A percentile compares a stretch with the other conserved stretches of the same genome.
Evolutionary conservation across 768 basidiomycete species (phyloP).

Genomic region (Tephrocybe sp.): DNA sequence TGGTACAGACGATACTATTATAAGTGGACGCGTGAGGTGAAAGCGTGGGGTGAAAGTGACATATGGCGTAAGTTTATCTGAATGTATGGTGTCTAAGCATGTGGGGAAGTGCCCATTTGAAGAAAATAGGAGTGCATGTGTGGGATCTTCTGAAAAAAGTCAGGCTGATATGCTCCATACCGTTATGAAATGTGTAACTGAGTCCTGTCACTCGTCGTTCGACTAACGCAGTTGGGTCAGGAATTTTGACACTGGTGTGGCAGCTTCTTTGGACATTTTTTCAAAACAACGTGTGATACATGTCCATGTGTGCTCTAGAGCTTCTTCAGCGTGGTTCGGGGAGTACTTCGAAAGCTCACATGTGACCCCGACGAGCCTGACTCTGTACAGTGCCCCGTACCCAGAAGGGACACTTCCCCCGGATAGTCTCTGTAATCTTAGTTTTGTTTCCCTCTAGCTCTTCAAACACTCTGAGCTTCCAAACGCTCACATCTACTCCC

Average conservation of each 20-base stretch:
- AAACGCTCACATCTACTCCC: constrained; percentile 21
- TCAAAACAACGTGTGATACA: constrained; percentile 27
- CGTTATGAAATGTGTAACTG: too few relatives aligned
- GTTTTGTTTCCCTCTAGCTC: constrained; percentile 24
- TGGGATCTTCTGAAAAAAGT: too few relatives aligned
- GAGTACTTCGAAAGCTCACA: constrained; percentile 18
- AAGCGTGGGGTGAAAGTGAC: too few relatives aligned
- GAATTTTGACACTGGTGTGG: neutral
- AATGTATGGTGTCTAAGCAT: too few relatives aligned
- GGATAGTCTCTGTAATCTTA: constrained; percentile 29
- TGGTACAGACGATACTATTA: too few relatives aligned
- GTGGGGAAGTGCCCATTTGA: too few relatives aligned
- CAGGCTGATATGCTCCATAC: too few relatives aligned
- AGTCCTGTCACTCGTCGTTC: too few relatives aligned
- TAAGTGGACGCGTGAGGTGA: too few relatives aligned
- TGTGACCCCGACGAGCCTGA: constrained; percentile 23
- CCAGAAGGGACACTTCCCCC: constrained; percentile 28
- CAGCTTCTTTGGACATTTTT: neutral
- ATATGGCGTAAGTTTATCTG: too few relatives aligned
- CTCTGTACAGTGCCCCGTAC: constrained; percentile 25
- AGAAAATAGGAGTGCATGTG: too few relatives aligned
- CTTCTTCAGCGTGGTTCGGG: neutral
- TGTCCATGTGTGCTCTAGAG: constrained; percentile 28
- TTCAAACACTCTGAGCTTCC: constrained; percentile 31
- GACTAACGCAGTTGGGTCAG: too few relatives aligned